These are phyloP conservation scores for Suillus plorans DNA, from an alignment of 768 basidiomycete species.

Conservation along the genomic window DNA sequence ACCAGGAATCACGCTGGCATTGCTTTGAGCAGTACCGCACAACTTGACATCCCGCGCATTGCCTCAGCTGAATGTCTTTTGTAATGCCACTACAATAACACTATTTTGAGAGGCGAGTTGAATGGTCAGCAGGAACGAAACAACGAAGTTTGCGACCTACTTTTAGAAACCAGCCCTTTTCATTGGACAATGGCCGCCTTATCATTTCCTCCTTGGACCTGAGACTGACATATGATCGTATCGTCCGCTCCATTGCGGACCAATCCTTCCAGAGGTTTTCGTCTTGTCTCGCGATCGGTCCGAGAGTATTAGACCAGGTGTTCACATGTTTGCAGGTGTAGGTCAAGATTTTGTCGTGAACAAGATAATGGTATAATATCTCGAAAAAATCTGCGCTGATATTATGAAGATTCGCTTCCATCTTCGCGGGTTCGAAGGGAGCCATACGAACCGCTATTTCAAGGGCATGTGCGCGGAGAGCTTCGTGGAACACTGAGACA, in stretches of 20 bases:
- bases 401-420: neutral
- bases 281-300: neutral
- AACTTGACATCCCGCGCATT: slow-evolving; percentile 1
- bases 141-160: neutral
- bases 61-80: neutral
- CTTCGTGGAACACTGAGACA: neutral
- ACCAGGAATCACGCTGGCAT: slow-evolving; percentile 1
- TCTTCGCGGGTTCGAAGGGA: neutral
- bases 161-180: neutral
- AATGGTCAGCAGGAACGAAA: neutral
- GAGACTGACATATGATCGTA: neutral
- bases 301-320: neutral
- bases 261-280: neutral
- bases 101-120: neutral
- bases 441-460: neutral
- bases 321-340: neutral
- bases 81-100: neutral
- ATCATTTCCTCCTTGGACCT: neutral
- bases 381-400: neutral
- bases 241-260: neutral
- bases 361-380: neutral
- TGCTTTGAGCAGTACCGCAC: neutral
- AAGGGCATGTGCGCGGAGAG: neutral
- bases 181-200: neutral
- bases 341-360: slow-evolving; percentile 2